These are phyloP conservation scores for Dunaliella primolecta DNA, from an alignment of 139 green algal species.

Conservation along the genomic window DNA sequence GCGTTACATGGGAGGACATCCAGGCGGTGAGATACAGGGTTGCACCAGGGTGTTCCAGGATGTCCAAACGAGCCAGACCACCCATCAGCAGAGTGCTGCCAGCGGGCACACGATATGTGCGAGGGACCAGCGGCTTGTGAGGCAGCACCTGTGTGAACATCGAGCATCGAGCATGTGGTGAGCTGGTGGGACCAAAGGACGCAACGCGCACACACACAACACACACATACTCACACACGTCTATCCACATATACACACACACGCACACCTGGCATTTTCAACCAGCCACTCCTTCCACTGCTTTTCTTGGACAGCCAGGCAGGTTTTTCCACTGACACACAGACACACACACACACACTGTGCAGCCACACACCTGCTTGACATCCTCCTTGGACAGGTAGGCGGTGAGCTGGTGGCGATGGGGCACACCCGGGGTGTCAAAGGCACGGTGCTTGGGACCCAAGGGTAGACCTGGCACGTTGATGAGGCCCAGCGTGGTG, in stretches of 20 bases:
- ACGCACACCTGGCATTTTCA: too few species aligned
- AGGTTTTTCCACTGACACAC: too few species aligned
- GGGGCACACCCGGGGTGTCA: constrained; percentile 93
- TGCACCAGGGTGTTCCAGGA: constrained; percentile 56
- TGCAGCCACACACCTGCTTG: constrained; percentile 34
- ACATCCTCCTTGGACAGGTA: constrained; percentile 73
- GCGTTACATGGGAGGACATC: constrained; percentile 40
- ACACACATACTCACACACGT: too few species aligned
- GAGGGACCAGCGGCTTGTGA: constrained; percentile 62
- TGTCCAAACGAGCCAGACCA: constrained; percentile 86
- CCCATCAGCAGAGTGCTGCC: constrained; percentile 80
- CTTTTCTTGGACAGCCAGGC: too few species aligned
- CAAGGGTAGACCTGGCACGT: constrained; percentile 62
- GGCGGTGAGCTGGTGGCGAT: constrained; percentile 80
- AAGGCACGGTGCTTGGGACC: constrained; percentile 68
- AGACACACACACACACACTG: too few species aligned
- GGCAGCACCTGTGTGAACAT: constrained; percentile 63
- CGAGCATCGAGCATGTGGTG: neutral
- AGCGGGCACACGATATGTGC: constrained; percentile 79
- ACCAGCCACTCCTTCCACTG: too few species aligned
- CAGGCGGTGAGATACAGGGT: constrained; percentile 95
- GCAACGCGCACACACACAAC: too few species aligned
- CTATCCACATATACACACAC: too few species aligned
- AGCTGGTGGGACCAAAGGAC: neutral
- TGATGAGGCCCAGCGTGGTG: constrained; percentile 91